These are phyloP conservation scores for Candida bentonensis DNA, from an alignment of 805 yeast species.

Conservation along the genomic window DNA sequence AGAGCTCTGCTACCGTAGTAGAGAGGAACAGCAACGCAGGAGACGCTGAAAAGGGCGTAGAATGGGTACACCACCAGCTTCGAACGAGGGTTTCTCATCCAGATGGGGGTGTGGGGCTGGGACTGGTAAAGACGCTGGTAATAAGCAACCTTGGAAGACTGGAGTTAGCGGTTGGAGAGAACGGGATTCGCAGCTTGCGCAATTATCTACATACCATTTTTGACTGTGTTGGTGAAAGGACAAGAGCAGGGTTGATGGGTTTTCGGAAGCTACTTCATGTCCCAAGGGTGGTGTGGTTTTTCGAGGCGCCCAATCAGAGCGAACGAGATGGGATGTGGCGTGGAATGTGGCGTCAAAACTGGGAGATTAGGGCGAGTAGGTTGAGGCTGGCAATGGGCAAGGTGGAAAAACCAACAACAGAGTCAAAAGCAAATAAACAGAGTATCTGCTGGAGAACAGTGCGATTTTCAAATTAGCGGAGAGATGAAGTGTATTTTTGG, in stretches of 20 bases:
- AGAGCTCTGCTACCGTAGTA: constrained; percentile 58
- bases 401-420: too few relatives aligned
- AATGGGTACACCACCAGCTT: constrained; percentile 64
- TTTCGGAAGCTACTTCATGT: background rate
- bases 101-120: constrained; percentile 19
- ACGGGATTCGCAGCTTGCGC: too few relatives aligned
- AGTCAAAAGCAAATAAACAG: too few relatives aligned
- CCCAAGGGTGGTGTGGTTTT: constrained; percentile 1
- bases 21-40: constrained; percentile 48
- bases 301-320: background rate
- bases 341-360: too few relatives aligned
- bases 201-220: background rate
- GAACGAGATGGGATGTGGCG: background rate
- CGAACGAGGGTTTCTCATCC: constrained; percentile 46
- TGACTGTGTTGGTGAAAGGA: background rate
- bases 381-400: too few relatives aligned
- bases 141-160: constrained; percentile 13
- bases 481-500: too few relatives aligned
- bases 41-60: constrained; percentile 56
- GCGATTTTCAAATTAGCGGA: too few relatives aligned
- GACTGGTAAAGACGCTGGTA: constrained; percentile 25
- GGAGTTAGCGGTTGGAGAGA: background rate
- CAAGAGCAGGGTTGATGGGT: background rate
- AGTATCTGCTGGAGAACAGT: too few relatives aligned
- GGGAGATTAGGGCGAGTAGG: background rate